Evolutionary conservation across 257 asterid species (phyloP).

Genomic region (Dorcoceras hygrometricum): DNA sequence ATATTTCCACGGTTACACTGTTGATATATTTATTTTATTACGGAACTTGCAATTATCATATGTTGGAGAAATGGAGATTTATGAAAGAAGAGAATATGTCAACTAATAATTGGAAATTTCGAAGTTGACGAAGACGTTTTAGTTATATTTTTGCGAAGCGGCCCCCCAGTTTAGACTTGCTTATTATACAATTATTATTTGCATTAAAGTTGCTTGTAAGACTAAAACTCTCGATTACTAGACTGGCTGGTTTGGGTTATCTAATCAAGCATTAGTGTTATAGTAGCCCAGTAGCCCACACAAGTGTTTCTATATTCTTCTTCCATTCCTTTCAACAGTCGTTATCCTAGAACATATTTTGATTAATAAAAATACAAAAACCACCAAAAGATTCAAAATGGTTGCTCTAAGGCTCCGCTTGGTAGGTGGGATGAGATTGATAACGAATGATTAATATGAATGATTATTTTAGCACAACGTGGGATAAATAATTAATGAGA

Average conservation of each 20-base stretch:
- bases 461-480: no score
- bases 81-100: no score
- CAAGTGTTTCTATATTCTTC: neutral
- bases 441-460: no score
- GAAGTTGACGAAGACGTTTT: neutral
- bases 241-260: neutral
- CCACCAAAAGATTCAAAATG: neutral
- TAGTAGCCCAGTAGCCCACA: neutral
- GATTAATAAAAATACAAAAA: no score
- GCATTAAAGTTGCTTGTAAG: conserved; percentile 23
- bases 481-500: no score
- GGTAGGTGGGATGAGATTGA: no score
- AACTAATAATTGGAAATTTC: no score
- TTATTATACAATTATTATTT: conserved; percentile 22
- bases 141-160: neutral
- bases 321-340: neutral
- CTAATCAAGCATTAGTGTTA: neutral
- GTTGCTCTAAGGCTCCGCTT: neutral
- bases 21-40: no score
- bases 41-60: no score
- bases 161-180: conserved; percentile 28
- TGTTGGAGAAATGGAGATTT: neutral
- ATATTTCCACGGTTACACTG: no score
- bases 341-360: neutral
- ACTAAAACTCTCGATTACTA: neutral